A percentile compares a stretch with the other conserved stretches of the same genome.
Evolutionary conservation across 768 basidiomycete genomes (phyloP).

Genomic region (Auricularia sp.): DNA sequence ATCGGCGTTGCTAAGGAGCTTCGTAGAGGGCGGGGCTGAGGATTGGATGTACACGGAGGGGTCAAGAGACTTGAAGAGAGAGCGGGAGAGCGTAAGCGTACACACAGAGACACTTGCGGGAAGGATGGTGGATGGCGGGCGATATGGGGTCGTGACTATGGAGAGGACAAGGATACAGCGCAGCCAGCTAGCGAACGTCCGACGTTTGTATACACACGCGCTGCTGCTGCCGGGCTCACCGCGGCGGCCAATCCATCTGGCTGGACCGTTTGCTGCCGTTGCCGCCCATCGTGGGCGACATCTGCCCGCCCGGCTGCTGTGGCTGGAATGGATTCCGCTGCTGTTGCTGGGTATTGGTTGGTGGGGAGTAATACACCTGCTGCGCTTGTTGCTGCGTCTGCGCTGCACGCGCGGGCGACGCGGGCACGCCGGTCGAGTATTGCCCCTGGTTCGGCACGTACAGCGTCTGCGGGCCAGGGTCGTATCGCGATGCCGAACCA

Average conservation of each 20-base stretch:
- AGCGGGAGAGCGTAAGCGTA: not conserved
- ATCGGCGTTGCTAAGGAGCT: not conserved
- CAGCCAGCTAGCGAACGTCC: not conserved
- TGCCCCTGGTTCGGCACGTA: conserved; percentile 68
- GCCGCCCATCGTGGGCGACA: not conserved
- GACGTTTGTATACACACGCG: not conserved
- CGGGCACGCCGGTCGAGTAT: conserved; percentile 34
- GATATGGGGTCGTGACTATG: not conserved
- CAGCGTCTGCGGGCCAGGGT: conserved; percentile 31
- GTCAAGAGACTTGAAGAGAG: not conserved
- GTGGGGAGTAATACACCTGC: conserved; percentile 14
- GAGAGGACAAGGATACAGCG: not conserved
- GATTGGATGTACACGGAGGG: not conserved
- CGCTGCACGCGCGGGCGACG: conserved; percentile 18
- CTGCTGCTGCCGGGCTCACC: not conserved
- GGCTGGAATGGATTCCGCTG: conserved; percentile 28
- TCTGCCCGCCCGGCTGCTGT: not conserved
- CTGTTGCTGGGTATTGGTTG: conserved; percentile 11
- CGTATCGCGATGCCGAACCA: conserved; percentile 40
- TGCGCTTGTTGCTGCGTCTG: conserved; percentile 11
- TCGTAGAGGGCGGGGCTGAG: too few relatives aligned
- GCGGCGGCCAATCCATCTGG: conserved; percentile 1
- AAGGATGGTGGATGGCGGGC: not conserved
- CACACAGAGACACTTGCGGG: not conserved
- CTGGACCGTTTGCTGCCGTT: not conserved